Percentiles rank a stretch among this genome's conserved stretches.
Evolutionary conservation across 306 rosid species (phyloP).

Genomic region (Vicia faba): DNA sequence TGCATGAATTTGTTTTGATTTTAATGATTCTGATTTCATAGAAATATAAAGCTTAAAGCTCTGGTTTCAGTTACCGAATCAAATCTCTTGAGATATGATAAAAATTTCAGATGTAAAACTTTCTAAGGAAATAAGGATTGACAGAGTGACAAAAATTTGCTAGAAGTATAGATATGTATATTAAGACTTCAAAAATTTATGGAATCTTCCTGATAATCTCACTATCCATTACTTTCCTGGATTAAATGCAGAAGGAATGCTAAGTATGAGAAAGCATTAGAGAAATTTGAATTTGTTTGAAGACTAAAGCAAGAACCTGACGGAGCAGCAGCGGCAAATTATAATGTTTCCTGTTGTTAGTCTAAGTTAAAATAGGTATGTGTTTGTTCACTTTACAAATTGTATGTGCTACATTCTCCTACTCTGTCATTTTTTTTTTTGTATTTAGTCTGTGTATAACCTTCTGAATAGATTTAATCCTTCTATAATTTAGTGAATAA

Average conservation of each 20-base stretch:
- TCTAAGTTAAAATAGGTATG: constrained; percentile 87
- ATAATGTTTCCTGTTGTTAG: constrained; percentile 93
- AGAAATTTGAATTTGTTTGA: constrained; percentile 78
- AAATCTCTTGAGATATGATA: background rate
- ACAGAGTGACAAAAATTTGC: background rate
- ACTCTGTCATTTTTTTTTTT: constrained; percentile 12
- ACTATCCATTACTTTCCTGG: too few relatives aligned
- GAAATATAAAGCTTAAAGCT: too few relatives aligned
- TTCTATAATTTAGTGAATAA: too few relatives aligned
- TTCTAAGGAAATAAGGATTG: constrained; percentile 47
- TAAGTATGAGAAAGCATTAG: constrained; percentile 86
- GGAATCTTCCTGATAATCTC: too few relatives aligned
- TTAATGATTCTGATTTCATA: too few relatives aligned
- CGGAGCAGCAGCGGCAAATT: constrained; percentile 82
- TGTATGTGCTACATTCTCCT: background rate
- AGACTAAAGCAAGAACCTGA: constrained; percentile 70
- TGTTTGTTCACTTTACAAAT: constrained; percentile 13
- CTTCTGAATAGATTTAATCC: too few relatives aligned
- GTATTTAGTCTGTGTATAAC: too few relatives aligned
- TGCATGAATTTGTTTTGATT: too few relatives aligned
- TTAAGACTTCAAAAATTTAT: too few relatives aligned
- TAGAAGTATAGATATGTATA: too few relatives aligned
- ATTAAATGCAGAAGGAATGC: constrained; percentile 56
- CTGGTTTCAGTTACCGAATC: too few relatives aligned
- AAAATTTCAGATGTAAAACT: constrained; percentile 83